Base-by-base conservation (phyloP, 108 stramenopile species). In the Stephanodiscus triporus region DNA sequence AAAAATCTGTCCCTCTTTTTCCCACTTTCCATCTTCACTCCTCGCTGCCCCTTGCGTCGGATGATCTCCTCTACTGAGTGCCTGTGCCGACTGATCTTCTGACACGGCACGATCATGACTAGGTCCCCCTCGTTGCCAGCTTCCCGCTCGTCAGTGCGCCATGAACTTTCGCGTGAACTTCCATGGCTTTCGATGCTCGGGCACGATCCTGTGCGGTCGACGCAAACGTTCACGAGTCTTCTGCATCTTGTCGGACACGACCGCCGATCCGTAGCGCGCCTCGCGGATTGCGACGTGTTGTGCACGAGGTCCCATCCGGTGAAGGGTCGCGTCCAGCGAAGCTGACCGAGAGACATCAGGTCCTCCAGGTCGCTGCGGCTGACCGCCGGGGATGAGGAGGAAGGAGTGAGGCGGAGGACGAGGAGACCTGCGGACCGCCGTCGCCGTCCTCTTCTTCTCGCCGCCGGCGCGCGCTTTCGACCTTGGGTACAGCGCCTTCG, bases 181-280 rank as follows among this genome's bases (percentile, higher is more conserved):
- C 58, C 87, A 37, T 23, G 89, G 78, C 65, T 91, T 92, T 32
- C 86, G 66, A 68, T 92, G 88, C 77, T 92, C 92, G 42, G 85
- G 88, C 53, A 92, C 81, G 51, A 87, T 81, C 36, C 67, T 53
- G 70, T 90, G 93, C 95, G 84, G 66, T 94, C 90, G 34, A 96
- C 93, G n/a, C 86, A 86, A 16, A 96, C 95, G 80, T 92, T 94
- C 50, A 96, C 88, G n/a, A 4, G 92, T 94, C 75, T 94, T 94
- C 60, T 89, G 70, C 95, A 96, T 96, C 63, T 94, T 94, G 71
- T 89, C 89, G 20, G 86, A 87, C 9, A 96, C 95, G 10, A 96
- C 95, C 24, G 66, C 95, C 95, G 17, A 96, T 88, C n/a, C n/a
- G n/a, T 47, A 96, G 70, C 19, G 91, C 87, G 11, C 91, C 91